Percentiles rank a stretch among this genome's conserved stretches.
Evolutionary conservation across 139 green algal species (phyloP).

Genomic region (Micractinium sp.): DNA sequence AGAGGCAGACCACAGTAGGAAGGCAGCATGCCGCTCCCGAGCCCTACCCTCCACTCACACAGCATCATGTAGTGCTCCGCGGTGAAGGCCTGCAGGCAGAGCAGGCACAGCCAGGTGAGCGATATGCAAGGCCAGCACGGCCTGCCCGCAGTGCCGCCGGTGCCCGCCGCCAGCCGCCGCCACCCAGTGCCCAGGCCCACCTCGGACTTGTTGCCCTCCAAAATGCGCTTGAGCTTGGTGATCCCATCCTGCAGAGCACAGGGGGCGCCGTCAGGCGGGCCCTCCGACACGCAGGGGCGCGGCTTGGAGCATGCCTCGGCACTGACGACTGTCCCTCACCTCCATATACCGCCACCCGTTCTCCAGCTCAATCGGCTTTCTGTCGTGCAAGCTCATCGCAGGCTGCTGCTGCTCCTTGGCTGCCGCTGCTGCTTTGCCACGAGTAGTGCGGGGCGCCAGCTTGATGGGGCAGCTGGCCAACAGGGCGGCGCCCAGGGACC

Average conservation of each 20-base stretch:
- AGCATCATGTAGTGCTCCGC: constrained; percentile 95
- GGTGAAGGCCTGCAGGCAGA: constrained; percentile 74
- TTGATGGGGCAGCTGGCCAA: background rate
- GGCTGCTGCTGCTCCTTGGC: background rate
- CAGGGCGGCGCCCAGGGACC: too few relatives aligned
- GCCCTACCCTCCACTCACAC: constrained; percentile 65
- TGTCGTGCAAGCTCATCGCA: constrained; percentile 9
- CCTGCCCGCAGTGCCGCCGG: background rate
- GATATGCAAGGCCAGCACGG: background rate
- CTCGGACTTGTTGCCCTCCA: constrained; percentile 74
- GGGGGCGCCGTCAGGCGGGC: background rate
- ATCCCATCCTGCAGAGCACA: constrained; percentile 82
- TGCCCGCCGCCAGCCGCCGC: background rate
- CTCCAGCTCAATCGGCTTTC: constrained; percentile 82
- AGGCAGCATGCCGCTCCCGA: background rate
- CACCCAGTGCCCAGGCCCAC: background rate
- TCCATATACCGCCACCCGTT: constrained; percentile 92
- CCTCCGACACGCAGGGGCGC: background rate
- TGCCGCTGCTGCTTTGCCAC: constrained; percentile 10
- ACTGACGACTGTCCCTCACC: constrained; percentile 46
- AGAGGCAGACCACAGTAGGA: background rate
- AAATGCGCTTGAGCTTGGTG: constrained; percentile 90
- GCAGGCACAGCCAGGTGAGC: background rate
- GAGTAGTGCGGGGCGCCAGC: background rate
- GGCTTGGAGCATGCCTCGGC: background rate